phyloP scores from a whole-genome alignment of 73 alveolate species.

The Stentor coeruleus region DNA sequence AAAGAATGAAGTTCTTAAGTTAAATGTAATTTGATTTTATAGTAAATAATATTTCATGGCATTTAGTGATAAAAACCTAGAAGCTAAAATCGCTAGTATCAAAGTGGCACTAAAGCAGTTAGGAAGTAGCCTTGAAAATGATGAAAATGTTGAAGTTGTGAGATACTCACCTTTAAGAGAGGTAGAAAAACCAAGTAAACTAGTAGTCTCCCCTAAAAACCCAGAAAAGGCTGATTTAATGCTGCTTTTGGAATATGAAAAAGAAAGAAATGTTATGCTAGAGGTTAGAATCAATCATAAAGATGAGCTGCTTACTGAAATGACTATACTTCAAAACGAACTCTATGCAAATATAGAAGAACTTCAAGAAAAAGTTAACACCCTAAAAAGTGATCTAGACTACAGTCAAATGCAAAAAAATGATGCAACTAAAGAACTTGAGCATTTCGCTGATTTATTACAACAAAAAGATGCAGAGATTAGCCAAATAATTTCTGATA shows the following conservation, averaged over 20 bases:
- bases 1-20: too few species aligned
- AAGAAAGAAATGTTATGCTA: background rate
- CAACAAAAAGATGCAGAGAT: background rate
- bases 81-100: background rate
- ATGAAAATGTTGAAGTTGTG: background rate
- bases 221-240: background rate
- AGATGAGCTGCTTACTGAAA: background rate
- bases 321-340: background rate
- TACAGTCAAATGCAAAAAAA: background rate
- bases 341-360: background rate
- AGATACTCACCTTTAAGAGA: background rate
- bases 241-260: background rate
- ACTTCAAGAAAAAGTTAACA: background rate
- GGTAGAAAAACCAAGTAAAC: background rate
- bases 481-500: background rate
- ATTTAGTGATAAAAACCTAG: background rate
- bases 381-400: background rate
- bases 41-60: too few species aligned
- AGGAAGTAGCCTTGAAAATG: background rate
- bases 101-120: background rate
- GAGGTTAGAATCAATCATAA: background rate
- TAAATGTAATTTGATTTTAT: too few species aligned
- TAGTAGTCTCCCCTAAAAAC: background rate
- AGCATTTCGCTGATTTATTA: background rate
- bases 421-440: background rate